phyloP scores from a whole-genome alignment of 2,329 filamentous ascomycete genomes.

The Sporothrix protearum region DNA sequence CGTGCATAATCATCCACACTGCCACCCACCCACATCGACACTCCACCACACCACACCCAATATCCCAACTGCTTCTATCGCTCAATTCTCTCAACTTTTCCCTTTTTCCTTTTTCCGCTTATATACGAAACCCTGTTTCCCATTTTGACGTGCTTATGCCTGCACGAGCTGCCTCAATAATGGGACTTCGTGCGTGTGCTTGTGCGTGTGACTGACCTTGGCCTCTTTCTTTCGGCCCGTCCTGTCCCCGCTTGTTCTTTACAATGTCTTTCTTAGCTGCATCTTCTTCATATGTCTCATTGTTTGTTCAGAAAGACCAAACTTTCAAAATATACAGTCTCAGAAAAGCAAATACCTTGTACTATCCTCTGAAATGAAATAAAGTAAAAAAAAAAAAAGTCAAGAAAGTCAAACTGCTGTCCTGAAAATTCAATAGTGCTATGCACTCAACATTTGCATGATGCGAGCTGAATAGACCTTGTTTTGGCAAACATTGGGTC shows the following conservation, averaged over 20 bases:
- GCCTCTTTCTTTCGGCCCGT: not conserved
- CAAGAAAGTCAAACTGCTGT: not conserved
- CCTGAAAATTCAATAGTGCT: no score
- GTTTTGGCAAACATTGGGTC: not conserved
- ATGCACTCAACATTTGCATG: no score
- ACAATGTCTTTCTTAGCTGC: no score
- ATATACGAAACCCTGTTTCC: conserved; percentile 7
- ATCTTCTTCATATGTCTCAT: not conserved
- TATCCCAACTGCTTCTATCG: not conserved
- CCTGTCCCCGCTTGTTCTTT: not conserved
- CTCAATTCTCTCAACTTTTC: not conserved
- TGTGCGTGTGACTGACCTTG: not conserved
- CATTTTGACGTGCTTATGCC: conserved; percentile 14
- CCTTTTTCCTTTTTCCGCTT: conserved; percentile 9
- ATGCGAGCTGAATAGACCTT: not conserved
- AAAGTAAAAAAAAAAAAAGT: not conserved
- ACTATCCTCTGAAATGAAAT: not conserved
- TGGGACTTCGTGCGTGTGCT: not conserved
- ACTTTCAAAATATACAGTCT: not conserved
- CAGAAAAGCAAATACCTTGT: not conserved
- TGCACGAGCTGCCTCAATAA: no score
- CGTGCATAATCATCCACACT: conserved; percentile 11
- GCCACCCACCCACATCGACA: not conserved
- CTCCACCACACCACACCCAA: not conserved
- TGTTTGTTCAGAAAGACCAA: not conserved